Percentiles rank a stretch among this genome's conserved stretches.
Evolutionary conservation across 2,329 filamentous ascomycete species (phyloP).

Genomic region (Torrubiellomyces zombiae): DNA sequence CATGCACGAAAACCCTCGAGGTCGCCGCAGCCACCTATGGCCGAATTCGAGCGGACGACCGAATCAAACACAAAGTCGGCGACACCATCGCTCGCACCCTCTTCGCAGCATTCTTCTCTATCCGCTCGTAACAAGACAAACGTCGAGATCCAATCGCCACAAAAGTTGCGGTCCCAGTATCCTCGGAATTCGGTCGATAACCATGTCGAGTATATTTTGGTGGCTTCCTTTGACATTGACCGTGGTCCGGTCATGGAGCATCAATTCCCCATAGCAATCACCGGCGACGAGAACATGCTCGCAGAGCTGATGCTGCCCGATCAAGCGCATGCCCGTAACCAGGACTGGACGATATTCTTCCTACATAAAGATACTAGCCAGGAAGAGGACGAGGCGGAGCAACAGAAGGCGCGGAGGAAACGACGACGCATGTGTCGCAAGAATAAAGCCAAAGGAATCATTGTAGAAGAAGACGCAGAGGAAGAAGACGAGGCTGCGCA

Average conservation of each 20-base stretch:
- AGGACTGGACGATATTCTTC: constrained; percentile 99
- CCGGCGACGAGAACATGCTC: constrained; percentile 93
- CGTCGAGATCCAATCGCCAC: constrained; percentile 31
- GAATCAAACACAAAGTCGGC: constrained; percentile 44
- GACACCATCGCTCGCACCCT: constrained; percentile 41
- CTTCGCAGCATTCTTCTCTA: constrained; percentile 45
- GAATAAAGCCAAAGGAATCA: constrained; percentile 31
- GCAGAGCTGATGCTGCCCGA: constrained; percentile 97
- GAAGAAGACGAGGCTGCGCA: constrained; percentile 30
- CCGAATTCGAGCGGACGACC: constrained; percentile 38
- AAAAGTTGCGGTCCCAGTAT: constrained; percentile 56
- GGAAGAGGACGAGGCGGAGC: constrained; percentile 63
- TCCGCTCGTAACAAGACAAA: constrained; percentile 33
- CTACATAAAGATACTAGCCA: constrained; percentile 84
- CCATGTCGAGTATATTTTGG: constrained; percentile 97
- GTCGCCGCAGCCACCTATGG: constrained; percentile 34
- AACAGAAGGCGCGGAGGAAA: constrained; percentile 36
- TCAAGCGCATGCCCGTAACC: constrained; percentile 82
- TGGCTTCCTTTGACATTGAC: constrained; percentile 95
- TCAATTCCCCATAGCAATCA: constrained; percentile 88
- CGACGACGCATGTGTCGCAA: constrained; percentile 33
- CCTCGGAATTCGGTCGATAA: constrained; percentile 61
- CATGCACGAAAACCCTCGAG: constrained; percentile 33
- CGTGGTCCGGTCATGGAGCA: constrained; percentile 96
- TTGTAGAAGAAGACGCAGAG: constrained; percentile 26